phyloP scores from a whole-genome alignment of 1,139 yeast species.

The Meyerozyma elateridarum region DNA sequence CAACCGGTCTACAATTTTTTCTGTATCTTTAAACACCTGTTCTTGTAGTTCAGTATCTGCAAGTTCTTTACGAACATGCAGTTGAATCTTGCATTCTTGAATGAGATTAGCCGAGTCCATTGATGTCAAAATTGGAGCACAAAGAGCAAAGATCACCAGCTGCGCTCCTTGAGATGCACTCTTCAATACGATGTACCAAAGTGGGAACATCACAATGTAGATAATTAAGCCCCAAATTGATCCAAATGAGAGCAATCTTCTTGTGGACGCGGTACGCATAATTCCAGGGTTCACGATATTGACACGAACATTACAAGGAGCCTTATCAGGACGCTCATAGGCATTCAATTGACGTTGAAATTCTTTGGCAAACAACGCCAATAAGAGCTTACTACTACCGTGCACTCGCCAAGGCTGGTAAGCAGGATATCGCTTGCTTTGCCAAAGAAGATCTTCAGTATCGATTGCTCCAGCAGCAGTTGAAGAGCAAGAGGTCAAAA shows the following conservation, averaged over 20 bases:
- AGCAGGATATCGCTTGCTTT: conserved; percentile 53
- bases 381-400: conserved; percentile 75
- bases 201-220: conserved; percentile 69
- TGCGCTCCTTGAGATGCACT: conserved; percentile 77
- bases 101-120: conserved; percentile 63
- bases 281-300: conserved; percentile 86
- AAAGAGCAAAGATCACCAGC: conserved; percentile 62
- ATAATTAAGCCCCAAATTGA: conserved; percentile 62
- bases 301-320: conserved; percentile 67
- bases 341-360: conserved; percentile 58
- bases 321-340: conserved; percentile 60
- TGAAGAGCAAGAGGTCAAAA: conserved; percentile 70
- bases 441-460: conserved; percentile 64
- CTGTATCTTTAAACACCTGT: conserved; percentile 59
- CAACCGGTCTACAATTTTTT: conserved; percentile 45
- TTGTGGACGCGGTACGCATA: conserved; percentile 81
- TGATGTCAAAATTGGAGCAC: conserved; percentile 62
- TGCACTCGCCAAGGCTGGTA: conserved; percentile 68
- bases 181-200: conserved; percentile 78
- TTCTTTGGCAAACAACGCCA: conserved; percentile 70
- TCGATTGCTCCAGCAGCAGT: conserved; percentile 70
- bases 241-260: conserved; percentile 77
- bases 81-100: conserved; percentile 64
- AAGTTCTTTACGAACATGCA: conserved; percentile 50
- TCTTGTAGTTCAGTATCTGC: conserved; percentile 58